Percentiles rank a stretch among this genome's conserved stretches.
Evolutionary conservation across 495 filamentous ascomycete species (phyloP).

Genomic region (Aspergillus nanangensis): DNA sequence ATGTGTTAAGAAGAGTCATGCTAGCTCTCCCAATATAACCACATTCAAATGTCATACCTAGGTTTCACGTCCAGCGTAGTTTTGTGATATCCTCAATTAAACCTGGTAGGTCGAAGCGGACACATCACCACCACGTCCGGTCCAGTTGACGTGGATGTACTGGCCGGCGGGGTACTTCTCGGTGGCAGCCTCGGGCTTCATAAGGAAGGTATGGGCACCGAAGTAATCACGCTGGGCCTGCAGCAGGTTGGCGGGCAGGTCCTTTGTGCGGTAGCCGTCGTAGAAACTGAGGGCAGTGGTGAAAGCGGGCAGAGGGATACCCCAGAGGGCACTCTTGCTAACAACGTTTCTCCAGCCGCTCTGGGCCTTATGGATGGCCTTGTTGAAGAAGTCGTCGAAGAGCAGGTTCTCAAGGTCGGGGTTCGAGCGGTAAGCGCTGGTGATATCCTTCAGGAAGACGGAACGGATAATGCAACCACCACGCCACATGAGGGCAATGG

Average conservation of each 20-base stretch:
- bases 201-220: conserved; percentile 94
- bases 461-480: conserved; percentile 99
- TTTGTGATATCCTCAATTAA: conserved; percentile 46
- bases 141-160: conserved; percentile 99
- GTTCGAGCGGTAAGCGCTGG: conserved; percentile 88
- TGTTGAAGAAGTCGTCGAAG: conserved; percentile 99
- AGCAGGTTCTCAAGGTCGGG: conserved; percentile 96
- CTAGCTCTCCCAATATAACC: conserved; percentile 10
- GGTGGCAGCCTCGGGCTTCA: conserved; percentile 88
- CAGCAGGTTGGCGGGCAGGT: conserved; percentile 94
- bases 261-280: conserved; percentile 93
- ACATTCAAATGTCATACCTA: conserved; percentile 7
- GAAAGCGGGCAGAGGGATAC: conserved; percentile 94
- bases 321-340: conserved; percentile 83
- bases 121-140: conserved; percentile 92
- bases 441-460: conserved; percentile 99
- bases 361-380: conserved; percentile 95
- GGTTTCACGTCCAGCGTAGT: conserved; percentile 27
- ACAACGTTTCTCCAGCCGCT: conserved; percentile 94
- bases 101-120: conserved; percentile 96
- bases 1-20: conserved; percentile 12
- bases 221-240: conserved; percentile 99
- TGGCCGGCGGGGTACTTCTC: conserved; percentile 79
- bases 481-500: conserved; percentile 99
- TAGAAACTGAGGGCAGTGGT: conserved; percentile 95